These are phyloP conservation scores for Neurospora tetraspora DNA, from an alignment of 495 filamentous ascomycete species.

Conservation along the genomic window DNA sequence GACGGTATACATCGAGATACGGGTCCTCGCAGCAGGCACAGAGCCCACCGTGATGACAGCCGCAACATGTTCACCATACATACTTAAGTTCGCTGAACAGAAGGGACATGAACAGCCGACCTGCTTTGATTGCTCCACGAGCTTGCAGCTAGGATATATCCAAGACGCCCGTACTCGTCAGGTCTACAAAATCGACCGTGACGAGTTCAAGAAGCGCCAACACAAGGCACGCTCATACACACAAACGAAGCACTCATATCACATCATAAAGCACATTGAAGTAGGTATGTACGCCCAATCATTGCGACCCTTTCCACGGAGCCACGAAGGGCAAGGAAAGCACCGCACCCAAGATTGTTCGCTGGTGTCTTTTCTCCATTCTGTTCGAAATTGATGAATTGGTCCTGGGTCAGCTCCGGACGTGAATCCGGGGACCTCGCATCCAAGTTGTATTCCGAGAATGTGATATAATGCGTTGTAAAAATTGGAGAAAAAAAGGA, in stretches of 20 bases:
- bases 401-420: conserved; percentile 32
- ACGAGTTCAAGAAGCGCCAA: too few species aligned
- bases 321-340: conserved; percentile 25
- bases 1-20: not conserved
- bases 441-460: conserved; percentile 35
- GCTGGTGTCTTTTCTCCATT: conserved; percentile 41
- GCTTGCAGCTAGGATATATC: not conserved
- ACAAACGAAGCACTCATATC: not conserved
- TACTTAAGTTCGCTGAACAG: not conserved
- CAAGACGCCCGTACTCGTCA: not conserved
- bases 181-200: too few species aligned
- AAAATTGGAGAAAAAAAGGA: conserved; percentile 31
- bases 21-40: not conserved
- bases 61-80: not conserved
- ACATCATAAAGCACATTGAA: not conserved
- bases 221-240: not conserved
- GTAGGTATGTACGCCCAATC: conserved; percentile 41
- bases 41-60: not conserved
- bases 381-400: conserved; percentile 35
- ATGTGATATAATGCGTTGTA: conserved; percentile 47
- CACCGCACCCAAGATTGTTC: conserved; percentile 51
- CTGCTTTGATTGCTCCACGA: not conserved
- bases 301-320: conserved; percentile 44
- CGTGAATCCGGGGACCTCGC: conserved; percentile 27
- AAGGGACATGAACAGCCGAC: not conserved